phyloP scores from a whole-genome alignment of 129 eudicot species.

The Solidago caesia region DNA sequence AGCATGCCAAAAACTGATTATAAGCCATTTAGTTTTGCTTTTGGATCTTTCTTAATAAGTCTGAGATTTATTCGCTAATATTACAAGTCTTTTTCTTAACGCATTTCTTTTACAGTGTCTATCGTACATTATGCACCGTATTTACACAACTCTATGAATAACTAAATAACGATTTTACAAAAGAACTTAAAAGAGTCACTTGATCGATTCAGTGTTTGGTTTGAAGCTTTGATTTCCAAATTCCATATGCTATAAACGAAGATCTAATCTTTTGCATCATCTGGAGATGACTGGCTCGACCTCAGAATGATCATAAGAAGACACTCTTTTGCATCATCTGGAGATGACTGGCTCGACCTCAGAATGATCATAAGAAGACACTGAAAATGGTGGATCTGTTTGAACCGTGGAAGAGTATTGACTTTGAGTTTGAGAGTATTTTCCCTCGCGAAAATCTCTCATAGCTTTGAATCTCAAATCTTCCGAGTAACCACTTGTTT shows the following conservation, averaged over 20 bases:
- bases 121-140: too few species aligned
- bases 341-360: conserved; percentile 10
- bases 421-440: conserved; percentile 24
- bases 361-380: conserved; percentile 23
- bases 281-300: conserved; percentile 13
- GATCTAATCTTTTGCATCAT: not conserved
- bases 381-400: conserved; percentile 35
- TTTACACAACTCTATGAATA: too few species aligned
- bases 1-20: too few species aligned
- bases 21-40: too few species aligned
- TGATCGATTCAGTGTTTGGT: not conserved
- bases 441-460: conserved; percentile 59
- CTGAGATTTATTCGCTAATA: too few species aligned
- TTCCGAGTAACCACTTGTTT: conserved; percentile 36
- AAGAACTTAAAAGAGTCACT: too few species aligned
- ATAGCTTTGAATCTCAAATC: conserved; percentile 70
- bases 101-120: too few species aligned
- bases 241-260: not conserved
- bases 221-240: not conserved
- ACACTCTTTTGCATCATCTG: conserved; percentile 6
- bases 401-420: conserved; percentile 24
- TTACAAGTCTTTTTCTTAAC: too few species aligned
- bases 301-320: conserved; percentile 26
- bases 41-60: too few species aligned
- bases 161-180: too few species aligned